Evolutionary conservation across 768 basidiomycete genomes (phyloP), one percentile per base, ranked within the genome.

Genomic region (Mycena filopes): DNA sequence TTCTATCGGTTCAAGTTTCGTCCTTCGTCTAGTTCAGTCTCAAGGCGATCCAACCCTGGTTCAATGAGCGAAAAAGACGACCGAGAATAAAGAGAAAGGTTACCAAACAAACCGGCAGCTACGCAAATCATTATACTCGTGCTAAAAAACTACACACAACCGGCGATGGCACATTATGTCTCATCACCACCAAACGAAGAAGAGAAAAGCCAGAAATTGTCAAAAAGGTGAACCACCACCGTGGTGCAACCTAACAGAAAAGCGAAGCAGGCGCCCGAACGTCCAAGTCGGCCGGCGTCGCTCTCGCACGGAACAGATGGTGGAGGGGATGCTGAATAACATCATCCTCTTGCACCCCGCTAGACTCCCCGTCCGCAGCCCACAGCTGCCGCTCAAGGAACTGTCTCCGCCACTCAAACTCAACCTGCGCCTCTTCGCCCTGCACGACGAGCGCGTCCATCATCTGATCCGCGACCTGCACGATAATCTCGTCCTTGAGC

Each of bases 391-490:
- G 47, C 43, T 65, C 68, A 23, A 69, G 51, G 16, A 63, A 61
- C 20, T 60, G 54, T 25, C 64, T 33, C 11, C 68, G 60, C 68
- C 68, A 69, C 43, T 65, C 68, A 33, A 65, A 69, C 60, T 66
- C 68, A 13, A 69, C 57, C 51, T 65, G 64, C 45, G 68, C 68
- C 56, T 69, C 68, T 53, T 66, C 68, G 15, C 64, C 60, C 64
- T 65, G 64, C 40, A 62, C 56, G 41, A 49, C 60, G n/a, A 69
- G 43, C 51, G 64, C 68, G 7, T 69, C 68, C 63, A 57, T 57
- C 67, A 68, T 68, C 49, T 65, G 67, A 28, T 65, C 67, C 42
- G 63, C 63, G 15, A 64, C 67, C 67, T 66, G 60, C 42, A 61
- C 65, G 38, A 66, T 61, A 26, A 66, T 66, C 45, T 61, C 65